Conservation (phyloP, 2,329 filamentous ascomycete species). For the Beauveria brongniartii region DNA sequence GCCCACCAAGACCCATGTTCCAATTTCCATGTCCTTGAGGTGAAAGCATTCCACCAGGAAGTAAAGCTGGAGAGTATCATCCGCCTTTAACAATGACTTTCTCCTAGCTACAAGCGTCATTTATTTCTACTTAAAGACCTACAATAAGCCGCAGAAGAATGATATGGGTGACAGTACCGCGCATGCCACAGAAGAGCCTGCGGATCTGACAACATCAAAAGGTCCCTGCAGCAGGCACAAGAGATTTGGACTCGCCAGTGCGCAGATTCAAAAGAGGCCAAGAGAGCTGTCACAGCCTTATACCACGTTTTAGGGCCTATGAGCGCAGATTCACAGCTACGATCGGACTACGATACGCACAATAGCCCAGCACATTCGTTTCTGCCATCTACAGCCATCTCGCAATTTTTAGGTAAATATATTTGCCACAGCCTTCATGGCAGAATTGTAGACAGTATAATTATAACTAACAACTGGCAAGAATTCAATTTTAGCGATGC, state of each 20-base stretch:
- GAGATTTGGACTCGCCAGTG: not conserved
- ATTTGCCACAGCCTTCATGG: not conserved
- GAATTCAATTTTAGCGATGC: not conserved
- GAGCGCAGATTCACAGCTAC: not conserved
- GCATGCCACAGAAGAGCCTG: not conserved
- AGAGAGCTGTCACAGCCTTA: not conserved
- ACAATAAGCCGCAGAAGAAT: not conserved
- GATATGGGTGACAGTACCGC: not conserved
- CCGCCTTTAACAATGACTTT: not conserved
- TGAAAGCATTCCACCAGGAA: constrained; percentile 9
- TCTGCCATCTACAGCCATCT: not conserved
- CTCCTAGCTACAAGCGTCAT: not conserved
- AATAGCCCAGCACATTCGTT: not conserved
- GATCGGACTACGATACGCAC: not conserved
- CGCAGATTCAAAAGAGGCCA: not conserved
- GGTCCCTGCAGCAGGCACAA: not conserved
- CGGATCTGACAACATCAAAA: not conserved
- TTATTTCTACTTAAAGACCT: not conserved
- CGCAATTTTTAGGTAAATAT: not conserved
- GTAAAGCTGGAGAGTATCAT: not conserved
- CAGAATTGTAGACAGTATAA: not conserved
- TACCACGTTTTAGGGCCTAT: not conserved
- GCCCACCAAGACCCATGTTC: constrained; percentile 27
- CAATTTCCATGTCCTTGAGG: constrained; percentile 23
- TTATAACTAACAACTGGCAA: not conserved